A percentile compares a stretch with the other conserved stretches of the same genome.
Conservation (phyloP, 2,329 filamentous ascomycete species). For the Xylariaceae sp. region DNA sequence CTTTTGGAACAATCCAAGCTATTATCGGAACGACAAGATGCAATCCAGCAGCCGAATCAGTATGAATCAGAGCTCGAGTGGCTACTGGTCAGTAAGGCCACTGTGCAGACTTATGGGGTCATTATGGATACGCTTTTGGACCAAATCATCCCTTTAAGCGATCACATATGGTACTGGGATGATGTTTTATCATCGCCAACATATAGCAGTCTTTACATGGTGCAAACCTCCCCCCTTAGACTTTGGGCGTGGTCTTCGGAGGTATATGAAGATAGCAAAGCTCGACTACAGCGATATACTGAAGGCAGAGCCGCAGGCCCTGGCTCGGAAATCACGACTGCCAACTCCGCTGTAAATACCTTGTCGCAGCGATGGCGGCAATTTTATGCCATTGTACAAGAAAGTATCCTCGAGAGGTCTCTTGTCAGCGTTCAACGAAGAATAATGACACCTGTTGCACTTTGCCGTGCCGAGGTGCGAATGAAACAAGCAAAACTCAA, state of each 20-base stretch:
- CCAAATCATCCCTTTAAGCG: slow-evolving; percentile 80
- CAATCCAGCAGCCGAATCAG: slow-evolving; percentile 42
- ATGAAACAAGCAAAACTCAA: slow-evolving; percentile 75
- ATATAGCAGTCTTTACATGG: slow-evolving; percentile 80
- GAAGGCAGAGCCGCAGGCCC: slow-evolving; percentile 34
- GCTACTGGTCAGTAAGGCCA: slow-evolving; percentile 88
- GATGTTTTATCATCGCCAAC: slow-evolving; percentile 79
- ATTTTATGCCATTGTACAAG: slow-evolving; percentile 82
- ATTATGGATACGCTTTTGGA: slow-evolving; percentile 79
- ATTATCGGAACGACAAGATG: slow-evolving; percentile 43
- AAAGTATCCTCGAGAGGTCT: slow-evolving; percentile 75
- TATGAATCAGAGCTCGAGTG: slow-evolving; percentile 86
- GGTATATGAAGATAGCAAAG: slow-evolving; percentile 68
- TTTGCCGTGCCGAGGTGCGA: slow-evolving; percentile 75
- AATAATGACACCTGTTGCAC: slow-evolving; percentile 78
- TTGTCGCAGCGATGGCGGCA: slow-evolving; percentile 62
- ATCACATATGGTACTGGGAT: slow-evolving; percentile 97
- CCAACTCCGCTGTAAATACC: slow-evolving; percentile 44
- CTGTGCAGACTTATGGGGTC: slow-evolving; percentile 86
- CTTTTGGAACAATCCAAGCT: slow-evolving; percentile 70
- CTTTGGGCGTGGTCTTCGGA: slow-evolving; percentile 75
- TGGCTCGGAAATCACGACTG: slow-evolving; percentile 37
- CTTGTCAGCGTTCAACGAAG: slow-evolving; percentile 72
- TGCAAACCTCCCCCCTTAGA: slow-evolving; percentile 82
- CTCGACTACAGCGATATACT: slow-evolving; percentile 49